Percentiles rank a stretch among this genome's conserved stretches.
Conservation (phyloP, 1,139 yeast species). For the Nakaseomyces bracarensis region DNA sequence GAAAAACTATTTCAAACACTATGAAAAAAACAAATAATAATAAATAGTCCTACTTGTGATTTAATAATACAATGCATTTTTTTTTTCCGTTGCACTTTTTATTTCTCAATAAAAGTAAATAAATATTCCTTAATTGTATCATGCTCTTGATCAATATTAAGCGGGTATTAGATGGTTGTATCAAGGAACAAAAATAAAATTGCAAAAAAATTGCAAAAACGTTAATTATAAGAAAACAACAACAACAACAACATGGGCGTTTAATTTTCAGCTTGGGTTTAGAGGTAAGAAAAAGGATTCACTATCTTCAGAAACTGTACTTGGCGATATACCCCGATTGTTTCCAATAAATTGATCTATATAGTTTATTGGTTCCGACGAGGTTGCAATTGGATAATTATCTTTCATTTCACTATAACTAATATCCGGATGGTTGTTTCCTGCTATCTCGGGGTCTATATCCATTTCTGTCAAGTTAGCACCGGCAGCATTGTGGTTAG, state of each 20-base stretch:
- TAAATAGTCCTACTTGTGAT: not conserved
- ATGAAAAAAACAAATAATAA: no score
- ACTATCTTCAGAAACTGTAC: conserved; percentile 8
- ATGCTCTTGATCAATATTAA: no score
- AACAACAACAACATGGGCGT: no score
- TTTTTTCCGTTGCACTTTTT: no score
- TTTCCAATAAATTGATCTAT: not conserved
- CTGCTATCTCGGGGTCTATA: not conserved
- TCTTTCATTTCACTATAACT: not conserved
- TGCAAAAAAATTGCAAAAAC: not conserved
- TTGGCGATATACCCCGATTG: conserved; percentile 1
- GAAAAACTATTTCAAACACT: no score
- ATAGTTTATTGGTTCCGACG: not conserved
- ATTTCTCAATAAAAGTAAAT: no score
- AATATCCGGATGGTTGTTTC: not conserved
- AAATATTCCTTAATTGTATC: no score
- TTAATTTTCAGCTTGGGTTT: conserved; percentile 30
- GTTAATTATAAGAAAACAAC: not conserved
- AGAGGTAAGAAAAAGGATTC: conserved; percentile 31
- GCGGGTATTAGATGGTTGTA: no score
- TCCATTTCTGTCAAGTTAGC: not conserved
- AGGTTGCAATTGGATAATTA: not conserved
- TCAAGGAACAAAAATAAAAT: not conserved
- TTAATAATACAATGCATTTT: not conserved
- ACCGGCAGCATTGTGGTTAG: not conserved